A percentile compares a stretch with the other conserved stretches of the same genome.
These are phyloP conservation scores for Coemansia sp. DNA, from an alignment of 371 early-diverging fungal species.

Conservation along the genomic window DNA sequence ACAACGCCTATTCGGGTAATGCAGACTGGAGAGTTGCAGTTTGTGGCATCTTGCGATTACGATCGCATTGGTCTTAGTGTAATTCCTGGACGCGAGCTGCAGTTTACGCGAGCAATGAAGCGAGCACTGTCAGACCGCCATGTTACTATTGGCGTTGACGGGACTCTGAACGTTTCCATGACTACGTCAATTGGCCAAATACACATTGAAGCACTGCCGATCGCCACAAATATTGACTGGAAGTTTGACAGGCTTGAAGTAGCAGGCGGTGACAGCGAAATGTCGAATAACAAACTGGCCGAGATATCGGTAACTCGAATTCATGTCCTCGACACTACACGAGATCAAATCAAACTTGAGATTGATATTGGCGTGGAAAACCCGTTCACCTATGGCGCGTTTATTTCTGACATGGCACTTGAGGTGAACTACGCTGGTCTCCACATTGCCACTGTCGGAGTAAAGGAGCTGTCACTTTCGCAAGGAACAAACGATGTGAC, in stretches of 20 bases:
- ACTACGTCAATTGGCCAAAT: conserved; percentile 31
- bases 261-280: neutral
- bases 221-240: conserved; percentile 9
- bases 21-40: conserved; percentile 13
- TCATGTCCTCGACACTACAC: conserved; percentile 32
- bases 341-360: conserved; percentile 14
- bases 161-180: conserved; percentile 24
- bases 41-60: conserved; percentile 20
- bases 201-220: conserved; percentile 20
- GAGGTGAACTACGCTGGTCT: conserved; percentile 24
- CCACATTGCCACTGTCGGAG: conserved; percentile 31
- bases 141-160: conserved; percentile 14
- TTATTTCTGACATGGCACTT: conserved; percentile 30
- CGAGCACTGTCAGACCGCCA: conserved; percentile 19
- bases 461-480: conserved; percentile 16
- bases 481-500: conserved; percentile 22
- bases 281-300: neutral
- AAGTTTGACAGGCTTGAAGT: neutral
- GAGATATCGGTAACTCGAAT: conserved; percentile 16
- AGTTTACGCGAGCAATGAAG: conserved; percentile 24
- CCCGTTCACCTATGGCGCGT: conserved; percentile 38
- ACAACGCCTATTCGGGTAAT: conserved; percentile 7
- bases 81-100: conserved; percentile 14
- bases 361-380: conserved; percentile 25
- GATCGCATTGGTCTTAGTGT: conserved; percentile 26